These are phyloP conservation scores for Wickerhamiella allomyrinae DNA, from an alignment of 805 yeast genomes.

Conservation along the genomic window DNA sequence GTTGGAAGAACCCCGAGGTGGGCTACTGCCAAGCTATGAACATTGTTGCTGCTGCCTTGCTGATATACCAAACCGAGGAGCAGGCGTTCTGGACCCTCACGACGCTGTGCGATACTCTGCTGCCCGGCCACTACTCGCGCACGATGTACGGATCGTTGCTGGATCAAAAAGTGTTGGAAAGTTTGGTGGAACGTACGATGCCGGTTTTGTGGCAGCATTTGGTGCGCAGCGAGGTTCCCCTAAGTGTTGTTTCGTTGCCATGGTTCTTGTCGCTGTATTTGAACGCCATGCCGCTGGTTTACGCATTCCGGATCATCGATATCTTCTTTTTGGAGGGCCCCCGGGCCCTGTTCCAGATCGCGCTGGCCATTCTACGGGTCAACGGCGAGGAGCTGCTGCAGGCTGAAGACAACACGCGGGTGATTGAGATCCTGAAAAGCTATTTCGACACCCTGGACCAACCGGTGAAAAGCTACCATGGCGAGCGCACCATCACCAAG, in stretches of 20 bases:
- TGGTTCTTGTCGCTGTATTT: constrained; percentile 89
- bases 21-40: constrained; percentile 99
- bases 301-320: constrained; percentile 83
- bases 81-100: constrained; percentile 92
- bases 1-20: constrained; percentile 93
- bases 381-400: constrained; percentile 72
- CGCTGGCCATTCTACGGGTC: constrained; percentile 74
- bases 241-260: constrained; percentile 85
- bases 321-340: constrained; percentile 84
- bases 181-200: constrained; percentile 75
- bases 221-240: constrained; percentile 63
- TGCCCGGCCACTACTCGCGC: constrained; percentile 91
- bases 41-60: constrained; percentile 44
- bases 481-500: constrained; percentile 52
- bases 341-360: constrained; percentile 78
- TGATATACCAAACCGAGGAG: constrained; percentile 69
- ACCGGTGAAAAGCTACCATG: constrained; percentile 7
- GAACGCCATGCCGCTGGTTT: constrained; percentile 87
- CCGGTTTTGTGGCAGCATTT: constrained; percentile 82
- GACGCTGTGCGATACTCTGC: constrained; percentile 64
- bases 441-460: constrained; percentile 68
- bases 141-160: constrained; percentile 95
- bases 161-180: constrained; percentile 88
- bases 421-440: constrained; percentile 69
- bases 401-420: constrained; percentile 84